Conservation (phyloP, 1,139 yeast genomes). For the Sugiyamaella xylanicola region DNA sequence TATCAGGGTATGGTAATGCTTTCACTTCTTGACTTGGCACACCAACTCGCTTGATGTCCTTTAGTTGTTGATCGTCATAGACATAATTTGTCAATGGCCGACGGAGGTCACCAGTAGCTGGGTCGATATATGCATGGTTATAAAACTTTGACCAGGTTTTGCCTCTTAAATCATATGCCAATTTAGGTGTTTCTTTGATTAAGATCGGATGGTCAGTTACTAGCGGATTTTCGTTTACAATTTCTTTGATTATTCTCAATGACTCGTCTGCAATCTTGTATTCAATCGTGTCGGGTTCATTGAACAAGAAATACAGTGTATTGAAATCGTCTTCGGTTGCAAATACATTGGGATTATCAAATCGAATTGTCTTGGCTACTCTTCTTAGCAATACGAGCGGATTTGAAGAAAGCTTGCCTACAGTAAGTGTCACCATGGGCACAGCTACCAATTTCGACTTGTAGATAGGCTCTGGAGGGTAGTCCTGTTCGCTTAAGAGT, state of each 20-base stretch:
- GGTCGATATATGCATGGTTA: constrained; percentile 41
- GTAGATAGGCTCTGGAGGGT: constrained; percentile 39
- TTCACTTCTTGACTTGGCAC: constrained; percentile 35
- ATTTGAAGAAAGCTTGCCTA: constrained; percentile 60
- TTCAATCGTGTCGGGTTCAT: constrained; percentile 62
- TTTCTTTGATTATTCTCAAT: constrained; percentile 61
- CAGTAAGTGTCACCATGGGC: constrained; percentile 68
- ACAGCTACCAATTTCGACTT: constrained; percentile 54
- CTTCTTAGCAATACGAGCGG: constrained; percentile 62
- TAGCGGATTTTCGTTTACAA: constrained; percentile 40
- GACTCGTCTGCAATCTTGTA: constrained; percentile 74
- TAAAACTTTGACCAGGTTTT: constrained; percentile 43
- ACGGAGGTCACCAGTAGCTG: constrained; percentile 36
- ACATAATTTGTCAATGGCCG: constrained; percentile 39
- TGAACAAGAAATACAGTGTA: constrained; percentile 69
- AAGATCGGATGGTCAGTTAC: constrained; percentile 35
- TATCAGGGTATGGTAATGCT: constrained; percentile 36
- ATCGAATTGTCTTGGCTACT: constrained; percentile 64
- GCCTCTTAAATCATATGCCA: constrained; percentile 49
- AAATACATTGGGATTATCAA: constrained; percentile 69
- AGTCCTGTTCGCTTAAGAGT: constrained; percentile 43
- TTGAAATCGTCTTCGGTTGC: constrained; percentile 79
- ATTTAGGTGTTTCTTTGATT: constrained; percentile 35
- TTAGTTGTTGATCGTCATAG: constrained; percentile 36
- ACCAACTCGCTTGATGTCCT: constrained; percentile 29